These are phyloP conservation scores for Trichoderma atroviride DNA, from an alignment of 2,329 filamentous ascomycete genomes.

Conservation along the genomic window DNA sequence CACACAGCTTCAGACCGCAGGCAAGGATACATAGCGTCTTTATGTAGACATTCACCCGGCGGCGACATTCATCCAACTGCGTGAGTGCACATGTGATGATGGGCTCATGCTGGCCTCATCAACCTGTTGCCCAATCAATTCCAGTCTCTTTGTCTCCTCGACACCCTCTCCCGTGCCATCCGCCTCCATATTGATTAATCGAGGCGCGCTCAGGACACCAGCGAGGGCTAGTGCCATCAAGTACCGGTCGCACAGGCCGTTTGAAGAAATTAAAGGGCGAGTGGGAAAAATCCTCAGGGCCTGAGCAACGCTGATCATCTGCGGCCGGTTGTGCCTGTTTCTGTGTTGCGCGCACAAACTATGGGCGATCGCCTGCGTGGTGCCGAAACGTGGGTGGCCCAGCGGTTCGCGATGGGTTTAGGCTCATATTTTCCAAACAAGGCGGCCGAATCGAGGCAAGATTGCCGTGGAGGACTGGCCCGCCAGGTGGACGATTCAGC, in stretches of 20 bases:
- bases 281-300: not conserved
- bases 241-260: not conserved
- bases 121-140: not conserved
- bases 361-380: slow-evolving; percentile 4
- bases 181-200: not conserved
- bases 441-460: not conserved
- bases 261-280: slow-evolving; percentile 22
- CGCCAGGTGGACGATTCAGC: not conserved
- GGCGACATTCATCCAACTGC: not conserved
- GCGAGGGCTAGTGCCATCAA: not conserved
- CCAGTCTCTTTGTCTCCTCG: not conserved
- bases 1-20: not conserved
- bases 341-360: slow-evolving; percentile 2
- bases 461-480: not conserved
- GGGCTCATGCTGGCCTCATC: not conserved
- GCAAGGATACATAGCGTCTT: not conserved
- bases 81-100: not conserved
- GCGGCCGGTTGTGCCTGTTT: not conserved
- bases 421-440: not conserved
- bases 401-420: slow-evolving; percentile 15
- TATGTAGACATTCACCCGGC: not conserved
- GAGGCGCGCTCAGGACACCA: not conserved
- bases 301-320: slow-evolving; percentile 5
- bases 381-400: not conserved
- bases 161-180: not conserved